A percentile compares a stretch with the other conserved stretches of the same genome.
Conservation (phyloP, 2,329 filamentous ascomycete species). For the Ambrosiella beaveri region DNA sequence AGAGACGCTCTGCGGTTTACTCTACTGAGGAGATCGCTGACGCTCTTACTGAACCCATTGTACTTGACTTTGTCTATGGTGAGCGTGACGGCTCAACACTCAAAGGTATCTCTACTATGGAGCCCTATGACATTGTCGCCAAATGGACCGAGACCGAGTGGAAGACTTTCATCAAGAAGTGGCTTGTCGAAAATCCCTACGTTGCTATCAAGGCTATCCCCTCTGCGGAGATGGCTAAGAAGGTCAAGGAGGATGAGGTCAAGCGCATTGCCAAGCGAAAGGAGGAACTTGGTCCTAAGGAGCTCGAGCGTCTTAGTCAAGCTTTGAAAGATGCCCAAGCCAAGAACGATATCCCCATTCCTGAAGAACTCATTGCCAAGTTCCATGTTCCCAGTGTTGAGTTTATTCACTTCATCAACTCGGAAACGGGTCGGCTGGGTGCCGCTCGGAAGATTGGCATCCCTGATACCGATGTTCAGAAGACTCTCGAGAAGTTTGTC, state of each 20-base stretch:
- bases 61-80: conserved; percentile 84
- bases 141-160: conserved; percentile 72
- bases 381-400: conserved; percentile 74
- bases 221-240: conserved; percentile 60
- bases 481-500: conserved; percentile 51
- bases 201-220: conserved; percentile 79
- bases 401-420: conserved; percentile 89
- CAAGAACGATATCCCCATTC: conserved; percentile 78
- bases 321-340: conserved; percentile 69
- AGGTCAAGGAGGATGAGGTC: conserved; percentile 67
- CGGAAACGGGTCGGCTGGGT: conserved; percentile 68
- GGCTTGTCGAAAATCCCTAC: conserved; percentile 72
- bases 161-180: conserved; percentile 65
- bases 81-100: conserved; percentile 66
- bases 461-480: conserved; percentile 52
- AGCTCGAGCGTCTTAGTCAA: conserved; percentile 55
- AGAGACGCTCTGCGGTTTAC: conserved; percentile 67
- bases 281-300: conserved; percentile 62
- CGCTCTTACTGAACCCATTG: conserved; percentile 71
- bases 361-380: conserved; percentile 58
- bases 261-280: conserved; percentile 63
- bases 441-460: conserved; percentile 54
- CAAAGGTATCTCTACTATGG: conserved; percentile 36
- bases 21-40: conserved; percentile 65
- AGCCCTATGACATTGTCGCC: conserved; percentile 51